Base-by-base conservation (phyloP, 441 rosid genomes). In the Macaranga tanarius region DNA sequence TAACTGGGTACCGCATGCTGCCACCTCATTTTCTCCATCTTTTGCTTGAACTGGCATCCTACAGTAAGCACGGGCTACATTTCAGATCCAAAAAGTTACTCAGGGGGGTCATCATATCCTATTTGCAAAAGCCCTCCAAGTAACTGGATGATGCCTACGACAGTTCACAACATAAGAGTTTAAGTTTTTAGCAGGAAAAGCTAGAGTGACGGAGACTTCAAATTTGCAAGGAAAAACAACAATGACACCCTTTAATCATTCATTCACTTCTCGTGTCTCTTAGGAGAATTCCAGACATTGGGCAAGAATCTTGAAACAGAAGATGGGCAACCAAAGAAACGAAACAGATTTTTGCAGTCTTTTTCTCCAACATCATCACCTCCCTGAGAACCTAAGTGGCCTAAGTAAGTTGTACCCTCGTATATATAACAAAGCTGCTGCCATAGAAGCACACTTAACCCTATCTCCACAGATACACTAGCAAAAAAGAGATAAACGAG, bases 361-460 rank as follows among this genome's bases (percentile, higher is more conserved):
- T 81, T 86, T 77, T 66, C 89, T 19, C 86, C 89, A 75, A 64
- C 76, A 62, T 76, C 77, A 9, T 81, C 88, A 48, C 71, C 73
- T 78, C 82, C 92, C 70, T 74, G 82, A 6, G 90, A 82, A 60
- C 84, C 86, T 72, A 95, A 78, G 78, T 88, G 92, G 80, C 87
- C 80, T 5, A 91, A 80, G 78, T 90, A 93, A 47, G 97, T 94
- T 79, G 85, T 79, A 25, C 99, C 99, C 80, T 84, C 86, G 25
- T 87, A 92, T 63, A 94, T 89, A 69, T 82, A 94, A 78, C 77
- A 86, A n/a, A 94, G 91, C 76, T 93, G 97, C 79, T 93, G 98
- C 96, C 94, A 90, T 23, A 92, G 80, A 68, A 95, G 94, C 69
- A 89, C 82, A 59, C 84, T 81, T 55, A 90, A 81, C 61, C 97